Percentiles rank a stretch among this genome's conserved stretches.
Conservation (phyloP, 108 stramenopile genomes). For the Discostella stelligeroides region DNA sequence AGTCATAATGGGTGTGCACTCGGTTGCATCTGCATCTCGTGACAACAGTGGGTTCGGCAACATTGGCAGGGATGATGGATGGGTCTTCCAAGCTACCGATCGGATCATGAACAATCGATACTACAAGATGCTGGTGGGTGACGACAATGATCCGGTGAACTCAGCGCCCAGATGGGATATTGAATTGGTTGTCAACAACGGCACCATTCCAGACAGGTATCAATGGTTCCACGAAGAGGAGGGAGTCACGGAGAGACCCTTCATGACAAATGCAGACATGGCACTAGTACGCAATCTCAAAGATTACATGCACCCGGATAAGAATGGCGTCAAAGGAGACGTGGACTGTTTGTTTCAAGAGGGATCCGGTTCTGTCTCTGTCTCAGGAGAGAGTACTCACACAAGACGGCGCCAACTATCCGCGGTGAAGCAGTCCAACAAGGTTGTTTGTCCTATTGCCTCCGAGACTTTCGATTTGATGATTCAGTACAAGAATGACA, state of each 20-base stretch:
- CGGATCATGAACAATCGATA: constrained; percentile 23
- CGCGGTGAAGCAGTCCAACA: constrained; percentile 2
- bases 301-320: constrained; percentile 8
- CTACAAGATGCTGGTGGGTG: constrained; percentile 14
- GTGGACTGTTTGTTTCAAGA: constrained; percentile 6
- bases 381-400: constrained; percentile 3
- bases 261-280: constrained; percentile 24
- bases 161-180: constrained; percentile 15
- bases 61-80: constrained; percentile 34
- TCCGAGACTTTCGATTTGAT: constrained; percentile 6
- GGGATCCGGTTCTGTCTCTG: no score
- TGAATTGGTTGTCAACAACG: constrained; percentile 21
- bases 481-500: constrained; percentile 15
- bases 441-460: constrained; percentile 21
- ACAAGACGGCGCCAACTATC: not conserved
- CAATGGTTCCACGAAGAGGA: constrained; percentile 37
- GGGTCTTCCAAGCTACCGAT: constrained; percentile 15
- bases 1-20: constrained; percentile 67
- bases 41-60: constrained; percentile 56
- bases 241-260: constrained; percentile 12
- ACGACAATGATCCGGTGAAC: no score
- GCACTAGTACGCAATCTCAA: constrained; percentile 10
- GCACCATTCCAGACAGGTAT: constrained; percentile 40
- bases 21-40: constrained; percentile 46
- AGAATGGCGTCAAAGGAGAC: not conserved